Evolutionary conservation across 2,329 filamentous ascomycete genomes (phyloP), one percentile per base, ranked within the genome.

Genomic region (Fonsecaea pugnacius): DNA sequence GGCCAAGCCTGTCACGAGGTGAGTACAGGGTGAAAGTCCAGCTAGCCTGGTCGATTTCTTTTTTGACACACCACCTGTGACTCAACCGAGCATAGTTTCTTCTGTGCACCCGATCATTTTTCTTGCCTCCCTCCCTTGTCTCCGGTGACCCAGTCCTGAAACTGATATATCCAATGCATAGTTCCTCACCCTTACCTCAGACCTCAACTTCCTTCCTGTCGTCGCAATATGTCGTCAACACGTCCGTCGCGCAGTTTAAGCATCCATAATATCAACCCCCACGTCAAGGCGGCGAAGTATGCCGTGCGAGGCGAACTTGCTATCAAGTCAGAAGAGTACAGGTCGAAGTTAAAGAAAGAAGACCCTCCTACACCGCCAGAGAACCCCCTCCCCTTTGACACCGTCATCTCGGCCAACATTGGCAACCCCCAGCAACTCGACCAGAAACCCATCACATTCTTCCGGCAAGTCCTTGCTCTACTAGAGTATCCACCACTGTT

Each of bases 371-470:
- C 69, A 27, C 70, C 66, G 81, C 82, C 69, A 84, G 83, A 80
- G 77, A 67, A 65, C 2, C 76, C 77, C 74, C 84, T 98, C 57
- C 94, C 95, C 55, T 99, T 99, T 78, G 84, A 91, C 73, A 85
- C 92, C 65, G 89, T 99, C 78, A 94, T 99, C 80, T 93, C 91
- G 68, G 95, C 95, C 79, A 99, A 99, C 82, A 99, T 99, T 75
- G 95, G 95, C 75, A 99, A 99, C 83, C 95, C 95, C 3, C 95
- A 99, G 80, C 95, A 99, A 81, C 87, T 99, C 68, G 95, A 97
- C 80, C 95, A 99, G 85, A 96, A 98, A 63, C 95, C 95, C 74
- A 94, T 99, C 74, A 99, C 95, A 71, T 99, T 97, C 84, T 97
- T 99, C 87, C 89, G 95, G 72, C 94, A 99, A 81, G 95, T 99